A percentile compares a stretch with the other conserved stretches of the same genome.
These are phyloP conservation scores for Neofusicoccum laricinum DNA, from an alignment of 2,329 filamentous ascomycete genomes.

Conservation along the genomic window DNA sequence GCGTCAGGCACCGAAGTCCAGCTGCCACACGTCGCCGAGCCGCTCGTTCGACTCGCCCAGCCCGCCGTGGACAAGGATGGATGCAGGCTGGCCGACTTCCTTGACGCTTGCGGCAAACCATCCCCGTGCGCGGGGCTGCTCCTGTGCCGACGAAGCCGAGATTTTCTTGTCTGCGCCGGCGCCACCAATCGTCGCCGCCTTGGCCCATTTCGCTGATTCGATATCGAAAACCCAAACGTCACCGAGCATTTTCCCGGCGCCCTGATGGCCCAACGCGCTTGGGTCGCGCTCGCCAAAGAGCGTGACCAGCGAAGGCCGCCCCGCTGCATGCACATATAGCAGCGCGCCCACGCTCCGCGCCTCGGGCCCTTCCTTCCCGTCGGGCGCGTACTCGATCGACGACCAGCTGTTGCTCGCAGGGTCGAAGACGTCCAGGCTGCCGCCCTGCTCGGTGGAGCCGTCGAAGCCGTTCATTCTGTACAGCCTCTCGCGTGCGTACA, in stretches of 20 bases:
- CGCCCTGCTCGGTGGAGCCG: slow-evolving; percentile 66
- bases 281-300: slow-evolving; percentile 56
- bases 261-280: slow-evolving; percentile 51
- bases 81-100: slow-evolving; percentile 28
- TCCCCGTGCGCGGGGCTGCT: slow-evolving; percentile 43
- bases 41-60: slow-evolving; percentile 53
- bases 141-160: background rate
- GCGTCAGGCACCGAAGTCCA: slow-evolving; percentile 28
- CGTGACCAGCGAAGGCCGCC: slow-evolving; percentile 44
- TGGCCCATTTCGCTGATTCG: slow-evolving; percentile 34
- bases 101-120: slow-evolving; percentile 54
- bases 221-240: slow-evolving; percentile 51
- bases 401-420: slow-evolving; percentile 40
- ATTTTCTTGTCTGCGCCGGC: slow-evolving; percentile 19
- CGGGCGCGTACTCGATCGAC: slow-evolving; percentile 35
- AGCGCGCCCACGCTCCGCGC: slow-evolving; percentile 51
- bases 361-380: slow-evolving; percentile 46
- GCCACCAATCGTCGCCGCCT: slow-evolving; percentile 26
- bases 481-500: slow-evolving; percentile 60
- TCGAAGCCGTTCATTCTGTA: slow-evolving; percentile 82
- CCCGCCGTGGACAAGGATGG: slow-evolving; percentile 49
- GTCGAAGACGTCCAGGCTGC: slow-evolving; percentile 63
- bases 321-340: slow-evolving; percentile 39
- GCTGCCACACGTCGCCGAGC: slow-evolving; percentile 49
- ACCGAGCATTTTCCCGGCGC: slow-evolving; percentile 55